Evolutionary conservation across 192 early-diverging fungal genomes (phyloP).

Genomic region (Pilaira anomala): DNA sequence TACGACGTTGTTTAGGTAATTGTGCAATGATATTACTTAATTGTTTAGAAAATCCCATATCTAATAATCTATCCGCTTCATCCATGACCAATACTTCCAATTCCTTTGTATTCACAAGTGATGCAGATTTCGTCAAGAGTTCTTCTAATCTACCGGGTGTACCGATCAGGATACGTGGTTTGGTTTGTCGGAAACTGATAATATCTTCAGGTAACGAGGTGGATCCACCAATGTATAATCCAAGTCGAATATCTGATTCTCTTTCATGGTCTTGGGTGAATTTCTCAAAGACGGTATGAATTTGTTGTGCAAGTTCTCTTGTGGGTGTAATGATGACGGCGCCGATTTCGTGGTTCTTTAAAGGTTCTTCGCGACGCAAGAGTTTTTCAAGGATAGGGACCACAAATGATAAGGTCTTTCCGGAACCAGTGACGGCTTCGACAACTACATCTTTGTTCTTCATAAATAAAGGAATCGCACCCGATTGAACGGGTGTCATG

Average conservation of each 20-base stretch:
- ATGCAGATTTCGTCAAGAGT: conserved; percentile 48
- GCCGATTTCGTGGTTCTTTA: conserved; percentile 76
- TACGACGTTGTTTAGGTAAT: conserved; percentile 92
- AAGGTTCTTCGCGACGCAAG: conserved; percentile 50
- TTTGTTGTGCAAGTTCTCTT: conserved; percentile 87
- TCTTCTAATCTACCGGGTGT: conserved; percentile 91
- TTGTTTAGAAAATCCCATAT: conserved; percentile 88
- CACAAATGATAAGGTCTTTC: conserved; percentile 91
- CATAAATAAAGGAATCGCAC: conserved; percentile 88
- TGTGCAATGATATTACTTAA: conserved; percentile 74
- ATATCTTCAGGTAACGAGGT: conserved; percentile 63
- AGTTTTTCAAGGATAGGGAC: conserved; percentile 92
- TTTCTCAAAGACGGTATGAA: conserved; percentile 64
- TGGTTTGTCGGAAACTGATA: conserved; percentile 52
- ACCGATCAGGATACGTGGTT: conserved; percentile 83
- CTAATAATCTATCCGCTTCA: conserved; percentile 91
- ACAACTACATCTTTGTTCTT: conserved; percentile 95
- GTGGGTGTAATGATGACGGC: conserved; percentile 89
- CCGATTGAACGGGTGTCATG: conserved; percentile 94
- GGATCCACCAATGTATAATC: conserved; percentile 73
- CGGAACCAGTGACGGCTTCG: conserved; percentile 95
- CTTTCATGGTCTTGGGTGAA: conserved; percentile 54
- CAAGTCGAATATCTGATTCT: conserved; percentile 39
- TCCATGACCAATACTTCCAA: conserved; percentile 89
- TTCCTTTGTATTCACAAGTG: conserved; percentile 67